Evolutionary conservation across 2,329 filamentous ascomycete species (phyloP).

Genomic region (Lachnellula cervina): DNA sequence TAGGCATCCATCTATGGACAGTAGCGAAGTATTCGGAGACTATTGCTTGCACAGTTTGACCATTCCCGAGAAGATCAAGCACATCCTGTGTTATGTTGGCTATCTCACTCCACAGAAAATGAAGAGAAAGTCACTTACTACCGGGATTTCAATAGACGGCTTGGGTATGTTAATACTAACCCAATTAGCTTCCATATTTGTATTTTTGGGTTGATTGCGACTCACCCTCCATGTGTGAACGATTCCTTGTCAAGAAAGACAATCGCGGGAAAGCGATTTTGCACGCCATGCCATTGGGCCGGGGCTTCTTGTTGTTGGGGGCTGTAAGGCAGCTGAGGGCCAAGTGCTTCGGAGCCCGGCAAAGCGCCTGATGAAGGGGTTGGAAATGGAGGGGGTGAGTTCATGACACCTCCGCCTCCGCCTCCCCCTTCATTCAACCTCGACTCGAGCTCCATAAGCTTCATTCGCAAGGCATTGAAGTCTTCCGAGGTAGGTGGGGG

Average conservation of each 20-base stretch:
- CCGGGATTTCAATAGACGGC: conserved; percentile 36
- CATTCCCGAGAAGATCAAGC: conserved; percentile 37
- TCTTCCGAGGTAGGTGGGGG: conserved; percentile 37
- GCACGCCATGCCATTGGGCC: conserved; percentile 22
- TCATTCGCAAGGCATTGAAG: conserved; percentile 35
- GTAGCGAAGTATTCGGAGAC: conserved; percentile 40
- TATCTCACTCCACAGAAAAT: neutral
- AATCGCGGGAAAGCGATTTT: conserved; percentile 38
- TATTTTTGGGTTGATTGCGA: neutral
- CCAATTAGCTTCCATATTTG: conserved; percentile 4
- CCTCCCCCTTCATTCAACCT: conserved; percentile 28
- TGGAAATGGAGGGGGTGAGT: conserved; percentile 21
- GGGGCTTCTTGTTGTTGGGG: conserved; percentile 18
- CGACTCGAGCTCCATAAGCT: conserved; percentile 37
- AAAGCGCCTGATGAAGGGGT: conserved; percentile 19
- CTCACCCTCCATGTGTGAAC: conserved; percentile 34
- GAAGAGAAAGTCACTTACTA: conserved; percentile 26
- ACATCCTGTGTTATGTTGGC: conserved; percentile 31
- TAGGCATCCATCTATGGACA: conserved; percentile 44
- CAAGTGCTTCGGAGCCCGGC: conserved; percentile 15
- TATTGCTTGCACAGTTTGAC: conserved; percentile 34
- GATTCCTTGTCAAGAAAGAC: conserved; percentile 40
- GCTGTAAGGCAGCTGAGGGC: conserved; percentile 17
- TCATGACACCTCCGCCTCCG: conserved; percentile 3
- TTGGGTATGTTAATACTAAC: conserved; percentile 35